Base-by-base conservation (phyloP, 768 basidiomycete species). In the Podaxis sp. region DNA sequence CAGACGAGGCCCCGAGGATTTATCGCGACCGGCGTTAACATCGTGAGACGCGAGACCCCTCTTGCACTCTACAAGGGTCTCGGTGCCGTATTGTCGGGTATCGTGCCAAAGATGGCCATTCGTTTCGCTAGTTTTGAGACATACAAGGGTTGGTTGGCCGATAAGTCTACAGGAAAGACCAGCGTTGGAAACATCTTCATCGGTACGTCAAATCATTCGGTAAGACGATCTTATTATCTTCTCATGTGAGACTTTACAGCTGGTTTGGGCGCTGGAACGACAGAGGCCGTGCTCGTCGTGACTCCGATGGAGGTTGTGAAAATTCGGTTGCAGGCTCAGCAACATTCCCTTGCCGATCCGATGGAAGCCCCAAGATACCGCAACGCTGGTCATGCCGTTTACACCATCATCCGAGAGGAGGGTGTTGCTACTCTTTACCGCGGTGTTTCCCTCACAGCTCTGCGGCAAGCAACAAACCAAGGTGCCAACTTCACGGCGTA, bases 281-380 rank as follows among this genome's bases (percentile, higher is more conserved):
- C 95, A 0, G 97, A 99, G 76, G 97, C 96, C 2, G 86, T 99
- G 17, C 81, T 87, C 15, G 94, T 99, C 51, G 97, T 99, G 11
- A 96, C 92, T 51, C 97, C 97, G 0, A 99, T 99, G 97, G 97
- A 99, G 73, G 97, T 99, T 19, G 93, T 99, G 73, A 99, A 99
- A 82, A 99, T 99, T 72, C 87, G 97, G 28, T 78, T 99, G 69
- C 97, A 99, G 76, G 96, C 97, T 2, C 97, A 99, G 71, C 90
- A 92, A 71, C 97, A 99, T 75, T 99, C 96, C 22, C 82, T 99
- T 53, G 93, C 95, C 6, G 97, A 99, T 75, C 97, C 97, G 39
- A 77, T 96, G 58, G 97, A 99, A 71, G 80, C 86, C 15, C 97
- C 97, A 3, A 85, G 91, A 74, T 99, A 99, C 76, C 85, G 96